phyloP scores from a whole-genome alignment of 257 asterid species.

The Forsythia viridissima region DNA sequence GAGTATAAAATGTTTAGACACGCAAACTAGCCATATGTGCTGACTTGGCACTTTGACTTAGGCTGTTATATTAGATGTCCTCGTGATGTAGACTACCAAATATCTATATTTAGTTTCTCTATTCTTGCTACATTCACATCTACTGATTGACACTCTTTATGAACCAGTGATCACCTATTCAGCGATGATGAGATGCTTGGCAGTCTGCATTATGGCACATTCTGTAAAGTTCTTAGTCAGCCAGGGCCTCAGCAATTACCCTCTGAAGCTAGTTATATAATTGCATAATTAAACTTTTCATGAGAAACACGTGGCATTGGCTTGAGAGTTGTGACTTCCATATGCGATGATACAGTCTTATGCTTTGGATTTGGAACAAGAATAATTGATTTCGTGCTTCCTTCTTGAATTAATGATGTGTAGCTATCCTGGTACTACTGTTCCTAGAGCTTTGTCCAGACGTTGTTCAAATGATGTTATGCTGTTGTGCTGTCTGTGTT shows the following conservation, averaged over 20 bases:
- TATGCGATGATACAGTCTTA: not conserved
- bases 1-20: not conserved
- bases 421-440: not conserved
- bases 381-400: not conserved
- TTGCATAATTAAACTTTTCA: constrained; percentile 3
- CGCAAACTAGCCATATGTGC: not conserved
- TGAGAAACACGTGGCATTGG: constrained; percentile 3
- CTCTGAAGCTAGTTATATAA: constrained; percentile 29
- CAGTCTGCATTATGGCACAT: constrained; percentile 55
- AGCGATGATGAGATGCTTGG: constrained; percentile 52
- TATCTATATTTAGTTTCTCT: not conserved
- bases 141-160: constrained; percentile 21
- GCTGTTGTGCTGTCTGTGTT: not conserved
- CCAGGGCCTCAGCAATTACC: constrained; percentile 26
- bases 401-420: not conserved
- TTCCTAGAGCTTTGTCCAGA: not conserved
- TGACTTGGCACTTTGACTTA: not conserved
- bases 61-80: not conserved
- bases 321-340: constrained; percentile 10
- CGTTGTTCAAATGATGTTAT: not conserved
- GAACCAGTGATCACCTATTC: constrained; percentile 57
- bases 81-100: not conserved
- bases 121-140: not conserved
- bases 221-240: constrained; percentile 47
- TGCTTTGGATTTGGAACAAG: constrained; percentile 1